Percentiles rank a stretch among this genome's conserved stretches.
phyloP scores from a whole-genome alignment of 345 rosid species.

The Turritis glabra region DNA sequence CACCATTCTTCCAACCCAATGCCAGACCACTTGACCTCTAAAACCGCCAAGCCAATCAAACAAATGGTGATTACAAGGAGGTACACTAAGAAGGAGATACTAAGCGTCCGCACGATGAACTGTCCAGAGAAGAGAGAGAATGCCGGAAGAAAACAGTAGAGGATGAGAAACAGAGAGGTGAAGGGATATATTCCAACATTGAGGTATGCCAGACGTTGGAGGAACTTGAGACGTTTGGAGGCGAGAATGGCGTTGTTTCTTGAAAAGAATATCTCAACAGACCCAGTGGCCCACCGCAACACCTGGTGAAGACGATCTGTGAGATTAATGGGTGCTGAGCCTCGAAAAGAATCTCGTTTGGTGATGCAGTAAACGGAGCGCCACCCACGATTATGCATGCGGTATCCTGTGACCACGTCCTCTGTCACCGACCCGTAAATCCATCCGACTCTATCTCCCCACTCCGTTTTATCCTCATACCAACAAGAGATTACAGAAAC shows the following conservation, averaged over 20 bases:
- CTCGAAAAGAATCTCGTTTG: constrained; percentile 82
- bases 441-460: constrained; percentile 99
- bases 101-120: constrained; percentile 72
- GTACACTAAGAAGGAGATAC: constrained; percentile 61
- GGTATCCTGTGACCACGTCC: constrained; percentile 95
- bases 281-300: constrained; percentile 95
- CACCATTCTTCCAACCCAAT: constrained; percentile 92
- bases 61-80: constrained; percentile 62
- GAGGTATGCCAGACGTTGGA: constrained; percentile 82
- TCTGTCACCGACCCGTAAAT: constrained; percentile 96
- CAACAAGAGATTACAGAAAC: constrained; percentile 96
- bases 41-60: constrained; percentile 68
- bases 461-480: constrained; percentile 97
- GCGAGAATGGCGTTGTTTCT: constrained; percentile 84
- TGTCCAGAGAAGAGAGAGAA: constrained; percentile 89
- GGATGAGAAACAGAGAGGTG: constrained; percentile 81
- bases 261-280: constrained; percentile 95
- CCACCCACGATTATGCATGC: constrained; percentile 99
- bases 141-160: constrained; percentile 94
- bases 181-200: constrained; percentile 97
- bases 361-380: constrained; percentile 88
- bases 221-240: constrained; percentile 59
- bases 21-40: constrained; percentile 89
- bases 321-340: constrained; percentile 92
- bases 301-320: constrained; percentile 95